A percentile compares a stretch with the other conserved stretches of the same genome.
Conservation (phyloP, 2,329 filamentous ascomycete species). For the Mariannaea sp. region DNA sequence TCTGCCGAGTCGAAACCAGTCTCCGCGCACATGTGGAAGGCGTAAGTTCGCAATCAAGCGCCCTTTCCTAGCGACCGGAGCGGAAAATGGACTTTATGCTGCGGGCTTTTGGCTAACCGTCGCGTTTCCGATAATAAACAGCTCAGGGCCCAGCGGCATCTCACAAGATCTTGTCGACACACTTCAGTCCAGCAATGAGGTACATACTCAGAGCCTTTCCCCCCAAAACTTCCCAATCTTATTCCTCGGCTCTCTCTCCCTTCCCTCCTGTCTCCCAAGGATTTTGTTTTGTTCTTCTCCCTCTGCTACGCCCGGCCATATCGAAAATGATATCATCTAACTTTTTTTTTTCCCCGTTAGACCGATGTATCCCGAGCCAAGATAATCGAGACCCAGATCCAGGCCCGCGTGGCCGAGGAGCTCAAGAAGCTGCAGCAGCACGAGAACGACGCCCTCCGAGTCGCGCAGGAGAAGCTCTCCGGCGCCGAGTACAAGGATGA, state of each 20-base stretch:
- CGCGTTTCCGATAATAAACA: constrained; percentile 41
- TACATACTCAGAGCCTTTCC: constrained; percentile 53
- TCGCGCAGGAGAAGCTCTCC: constrained; percentile 69
- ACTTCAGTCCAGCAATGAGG: constrained; percentile 84
- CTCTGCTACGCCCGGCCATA: too few relatives aligned
- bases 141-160: constrained; percentile 58
- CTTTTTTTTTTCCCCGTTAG: too few relatives aligned
- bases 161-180: constrained; percentile 83
- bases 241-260: not conserved
- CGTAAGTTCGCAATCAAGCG: constrained; percentile 48
- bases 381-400: constrained; percentile 83
- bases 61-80: too few relatives aligned
- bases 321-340: too few relatives aligned
- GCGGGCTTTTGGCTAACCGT: constrained; percentile 33
- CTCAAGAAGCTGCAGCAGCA: constrained; percentile 77
- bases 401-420: constrained; percentile 83
- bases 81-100: too few relatives aligned
- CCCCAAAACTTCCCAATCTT: not conserved
- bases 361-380: constrained; percentile 86
- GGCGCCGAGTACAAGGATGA: constrained; percentile 46
- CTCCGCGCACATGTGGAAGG: constrained; percentile 56
- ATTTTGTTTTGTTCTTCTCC: too few relatives aligned
- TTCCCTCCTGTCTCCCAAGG: too few relatives aligned
- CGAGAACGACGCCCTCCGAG: constrained; percentile 70
- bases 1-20: constrained; percentile 60